Base-by-base conservation (phyloP, 2,329 filamentous ascomycete species). In the Pseudofabraea citricarpa region DNA sequence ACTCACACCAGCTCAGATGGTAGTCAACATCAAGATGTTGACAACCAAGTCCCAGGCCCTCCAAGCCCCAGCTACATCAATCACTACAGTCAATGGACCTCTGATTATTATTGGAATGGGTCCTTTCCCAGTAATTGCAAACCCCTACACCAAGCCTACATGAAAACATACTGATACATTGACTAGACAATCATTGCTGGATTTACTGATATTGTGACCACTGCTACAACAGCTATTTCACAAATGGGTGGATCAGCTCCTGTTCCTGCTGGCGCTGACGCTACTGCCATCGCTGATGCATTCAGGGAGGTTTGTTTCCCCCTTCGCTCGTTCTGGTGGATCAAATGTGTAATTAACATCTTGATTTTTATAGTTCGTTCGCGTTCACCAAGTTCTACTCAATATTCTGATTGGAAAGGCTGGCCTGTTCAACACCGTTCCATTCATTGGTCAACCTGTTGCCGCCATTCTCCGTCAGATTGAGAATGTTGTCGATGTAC, bases 371-470 rank as follows among this genome's bases (percentile, higher is more conserved):
- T 35, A 58, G 44, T 64, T 65, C 16, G 57, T 59, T 16, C 8
- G 37, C 5, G 52, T 61, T 6, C 61, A 65, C 24, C 58, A 64
- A 46, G 37, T n/a, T 1, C 50, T 64, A 7, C 53, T 65, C 12
- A 61, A 62, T 22, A 62, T 62, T 22, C 46, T 66, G 4, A 65
- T 64, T 42, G 59, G 58, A 38, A 66, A 65, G 49, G 50, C 61
- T 15, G 59, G 59, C 2, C 36, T 65, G 5, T 48, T 64, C 36
- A 41, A 9, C 0, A 43, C 43, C 0, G 40, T 64, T 4, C 61
- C 59, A 2, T 20, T 64, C 21, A 44, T 65, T 19, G 62, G 60
- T 3, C 9, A 13, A 5, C 59, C 62, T 0, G 44, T 65, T 5
- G 54, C 55, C 7, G 45, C 50, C 8, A 49, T 54, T 2, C 56